Base-by-base conservation (phyloP, 208 protist genomes). In the Crithidia fasciculata region DNA sequence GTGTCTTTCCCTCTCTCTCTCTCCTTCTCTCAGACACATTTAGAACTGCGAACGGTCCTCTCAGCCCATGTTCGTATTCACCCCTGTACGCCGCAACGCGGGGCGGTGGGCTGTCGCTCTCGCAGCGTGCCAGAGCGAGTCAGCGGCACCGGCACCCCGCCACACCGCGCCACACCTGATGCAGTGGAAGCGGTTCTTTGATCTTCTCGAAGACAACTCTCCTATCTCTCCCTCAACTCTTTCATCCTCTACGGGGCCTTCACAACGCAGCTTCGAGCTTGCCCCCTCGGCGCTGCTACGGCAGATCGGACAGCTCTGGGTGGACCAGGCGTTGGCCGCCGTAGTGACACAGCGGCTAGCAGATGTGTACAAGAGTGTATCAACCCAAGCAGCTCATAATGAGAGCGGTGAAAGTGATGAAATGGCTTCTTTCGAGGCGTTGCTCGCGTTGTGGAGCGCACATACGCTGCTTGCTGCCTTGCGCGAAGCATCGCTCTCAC, bases 371-470 rank as follows among this genome's bases (percentile, higher is more conserved):
- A 50, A 49, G 9, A 58, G 55, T 37, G 74, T 60, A 7, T 47
- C 18, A 8, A 45, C 0, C 0, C 40, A 36, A 18, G 28, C 8
- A 8, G 28, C 28, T 28, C 28, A 28, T 28, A 28, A 1, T 1
- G 28, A 1, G 28, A 28, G 28, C 28, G 28, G 28, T 28, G 64
- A 40, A 5, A 19, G 15, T 9, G 53, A 16, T 40, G 43, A 10
- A 15, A 16, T 13, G 18, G 41, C 67, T 40, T 39, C 53, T 15
- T 43, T 69, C 19, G 74, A 79, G 44, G 49, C 37, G 39, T 53
- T 79, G n/a, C 37, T 79, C 8, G 50, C 74, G 12, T 56, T 36
- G n/a, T 79, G 74, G 74, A 74, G 60, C 4, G 74, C 67, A n/a
- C 67, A 79, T 39, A 64, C 53, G 19, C 41, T 79, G 8, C 60